phyloP scores from a whole-genome alignment of 192 early-diverging fungal genomes.

The Linnemannia hyalina region DNA sequence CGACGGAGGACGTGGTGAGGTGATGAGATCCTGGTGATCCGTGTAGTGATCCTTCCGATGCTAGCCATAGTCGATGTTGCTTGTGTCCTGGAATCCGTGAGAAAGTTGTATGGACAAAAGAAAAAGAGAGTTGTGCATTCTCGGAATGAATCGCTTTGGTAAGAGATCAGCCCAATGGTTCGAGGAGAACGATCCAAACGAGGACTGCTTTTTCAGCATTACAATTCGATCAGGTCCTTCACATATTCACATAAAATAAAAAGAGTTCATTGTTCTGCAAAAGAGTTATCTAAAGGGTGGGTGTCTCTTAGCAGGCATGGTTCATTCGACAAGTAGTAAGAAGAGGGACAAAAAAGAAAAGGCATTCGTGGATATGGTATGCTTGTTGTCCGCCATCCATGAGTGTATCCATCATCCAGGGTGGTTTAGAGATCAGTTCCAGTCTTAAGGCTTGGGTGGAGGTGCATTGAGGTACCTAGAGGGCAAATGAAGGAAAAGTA shows the following conservation, averaged over 20 bases:
- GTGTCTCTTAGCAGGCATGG: not conserved
- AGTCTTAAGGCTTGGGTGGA: not conserved
- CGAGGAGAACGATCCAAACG: too few species aligned
- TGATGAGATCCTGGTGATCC: constrained; percentile 1
- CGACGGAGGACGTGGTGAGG: not conserved
- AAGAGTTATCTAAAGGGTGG: not conserved
- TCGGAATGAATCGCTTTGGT: not conserved
- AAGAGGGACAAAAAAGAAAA: not conserved
- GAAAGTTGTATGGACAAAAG: not conserved
- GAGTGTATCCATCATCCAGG: not conserved
- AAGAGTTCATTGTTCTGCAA: not conserved
- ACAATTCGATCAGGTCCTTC: not conserved
- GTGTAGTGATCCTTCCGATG: not conserved
- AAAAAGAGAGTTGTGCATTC: not conserved
- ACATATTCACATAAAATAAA: not conserved
- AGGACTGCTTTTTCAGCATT: not conserved
- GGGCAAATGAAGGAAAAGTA: not conserved
- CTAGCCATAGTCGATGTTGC: not conserved
- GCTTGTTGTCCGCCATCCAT: not conserved
- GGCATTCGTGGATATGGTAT: not conserved
- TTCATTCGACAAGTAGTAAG: not conserved
- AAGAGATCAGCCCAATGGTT: too few species aligned
- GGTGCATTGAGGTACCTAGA: not conserved
- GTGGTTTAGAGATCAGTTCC: not conserved
- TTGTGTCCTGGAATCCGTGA: not conserved